Conservation (phyloP, 2,329 filamentous ascomycete species). For the Botrytis tulipae region DNA sequence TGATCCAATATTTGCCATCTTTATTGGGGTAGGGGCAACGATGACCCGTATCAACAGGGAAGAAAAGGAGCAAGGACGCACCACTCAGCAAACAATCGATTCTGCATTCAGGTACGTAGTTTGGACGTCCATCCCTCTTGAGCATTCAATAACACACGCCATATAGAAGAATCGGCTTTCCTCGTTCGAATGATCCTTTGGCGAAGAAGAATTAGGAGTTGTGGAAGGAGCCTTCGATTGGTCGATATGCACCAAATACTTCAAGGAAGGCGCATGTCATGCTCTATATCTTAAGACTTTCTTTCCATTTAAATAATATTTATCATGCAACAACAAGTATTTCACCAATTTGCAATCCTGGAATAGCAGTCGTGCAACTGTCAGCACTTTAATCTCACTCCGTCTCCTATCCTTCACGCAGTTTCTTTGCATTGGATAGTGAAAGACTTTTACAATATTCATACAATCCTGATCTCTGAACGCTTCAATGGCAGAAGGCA, state of each 20-base stretch:
- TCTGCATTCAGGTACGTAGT: conserved; percentile 35
- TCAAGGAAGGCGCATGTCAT: conserved; percentile 16
- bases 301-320: background rate
- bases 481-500: conserved; percentile 15
- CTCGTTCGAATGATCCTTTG: conserved; percentile 18
- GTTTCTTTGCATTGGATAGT: conserved; percentile 14
- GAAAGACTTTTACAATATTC: conserved; percentile 5
- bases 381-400: conserved; percentile 16
- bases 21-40: conserved; percentile 53
- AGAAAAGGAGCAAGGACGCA: conserved; percentile 44
- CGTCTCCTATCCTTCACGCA: conserved; percentile 10
- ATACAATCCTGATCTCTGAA: conserved; percentile 1
- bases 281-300: background rate
- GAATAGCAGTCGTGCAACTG: conserved; percentile 9
- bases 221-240: conserved; percentile 10
- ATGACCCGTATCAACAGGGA: conserved; percentile 53
- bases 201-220: conserved; percentile 17
- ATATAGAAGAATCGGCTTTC: conserved; percentile 25
- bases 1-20: conserved; percentile 54
- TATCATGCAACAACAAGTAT: conserved; percentile 10
- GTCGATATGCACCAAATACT: background rate
- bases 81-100: conserved; percentile 36
- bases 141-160: background rate
- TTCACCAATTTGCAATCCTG: conserved; percentile 9
- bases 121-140: background rate